A percentile compares a stretch with the other conserved stretches of the same genome.
Evolutionary conservation across 768 basidiomycete genomes (phyloP).

Genomic region (Mycena kentingensis): DNA sequence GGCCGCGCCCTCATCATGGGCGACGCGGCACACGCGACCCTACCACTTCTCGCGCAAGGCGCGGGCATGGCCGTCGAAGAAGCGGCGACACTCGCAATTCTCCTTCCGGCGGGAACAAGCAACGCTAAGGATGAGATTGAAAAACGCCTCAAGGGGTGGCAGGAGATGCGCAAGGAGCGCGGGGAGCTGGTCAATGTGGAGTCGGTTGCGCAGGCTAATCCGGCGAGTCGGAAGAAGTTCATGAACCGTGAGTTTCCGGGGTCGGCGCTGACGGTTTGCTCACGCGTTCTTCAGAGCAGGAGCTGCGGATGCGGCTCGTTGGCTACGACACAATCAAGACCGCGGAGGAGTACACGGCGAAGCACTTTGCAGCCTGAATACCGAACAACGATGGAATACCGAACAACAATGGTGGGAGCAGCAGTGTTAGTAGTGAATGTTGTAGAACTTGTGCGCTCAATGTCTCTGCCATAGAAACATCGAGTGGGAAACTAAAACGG

Average conservation of each 20-base stretch:
- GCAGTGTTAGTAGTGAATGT: no score
- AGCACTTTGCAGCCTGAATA: no score
- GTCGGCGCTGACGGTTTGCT: background rate
- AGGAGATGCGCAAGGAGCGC: constrained; percentile 12
- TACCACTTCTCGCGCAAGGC: constrained; percentile 27
- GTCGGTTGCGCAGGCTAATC: constrained; percentile 9
- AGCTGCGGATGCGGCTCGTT: constrained; percentile 2
- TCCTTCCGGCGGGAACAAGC: constrained; percentile 10
- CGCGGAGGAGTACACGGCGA: constrained; percentile 12
- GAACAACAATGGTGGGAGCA: no score
- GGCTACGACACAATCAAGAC: constrained; percentile 7
- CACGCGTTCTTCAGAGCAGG: background rate
- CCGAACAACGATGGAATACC: no score
- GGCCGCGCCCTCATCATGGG: constrained; percentile 10
- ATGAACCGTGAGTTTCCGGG: constrained; percentile 2
- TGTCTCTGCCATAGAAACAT: no score
- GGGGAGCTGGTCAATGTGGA: constrained; percentile 14
- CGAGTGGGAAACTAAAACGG: no score
- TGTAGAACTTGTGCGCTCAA: no score
- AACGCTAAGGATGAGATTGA: constrained; percentile 7
- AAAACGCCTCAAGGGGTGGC: constrained; percentile 11
- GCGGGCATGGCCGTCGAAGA: constrained; percentile 31
- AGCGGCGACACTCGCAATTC: constrained; percentile 6
- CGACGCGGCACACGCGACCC: constrained; percentile 27
- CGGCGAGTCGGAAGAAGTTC: constrained; percentile 7